Evolutionary conservation across 805 yeast species (phyloP), one percentile per base, ranked within the genome.

Genomic region (Candida oleophila): DNA sequence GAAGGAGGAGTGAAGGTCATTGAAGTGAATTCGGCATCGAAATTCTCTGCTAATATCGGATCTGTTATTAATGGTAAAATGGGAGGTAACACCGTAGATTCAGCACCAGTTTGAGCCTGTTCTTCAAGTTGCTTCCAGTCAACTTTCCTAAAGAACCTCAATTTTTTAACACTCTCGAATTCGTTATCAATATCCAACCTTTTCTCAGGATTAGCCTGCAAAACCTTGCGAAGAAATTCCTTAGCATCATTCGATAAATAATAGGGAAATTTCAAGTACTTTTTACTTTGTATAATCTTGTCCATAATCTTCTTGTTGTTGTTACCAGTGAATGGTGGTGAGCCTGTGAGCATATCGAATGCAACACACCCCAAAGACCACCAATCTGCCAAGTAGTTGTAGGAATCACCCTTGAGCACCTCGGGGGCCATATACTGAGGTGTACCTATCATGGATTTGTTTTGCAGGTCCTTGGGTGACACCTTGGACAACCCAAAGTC

Each of bases 401-500:
- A 72, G 2, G 62, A 56, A 21, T 71, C 72, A 15, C 74, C 74
- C 41, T 59, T 60, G 33, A 73, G 55, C n/a, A 73, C 66, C 49
- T 73, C 77, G 1, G 77, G 77, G 0, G 77, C 77, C 77, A 73
- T 73, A 52, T 73, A 73, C 53, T 72, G 75, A 1, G 74, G 69
- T 0, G 77, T 73, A 5, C 77, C 77, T 15, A 71, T 72, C 54
- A 72, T 69, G 9, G 74, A 69, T 37, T 50, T 55, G 28, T 50
- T 44, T 8, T 53, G 55, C 28, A 50, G 48, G 35, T 56, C 60
- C 22, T 20, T 36, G n/a, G 39, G 9, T 38, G 61, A 56, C n/a
- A 67, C 69, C 49, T 72, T 72, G 2, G 73, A 68, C 38, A 72
- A 60, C 1, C 77, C 77, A 51, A 72, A 72, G 51, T 72, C 77